phyloP scores from a whole-genome alignment of 805 yeast genomes.

The Huiozyma sinensis region DNA sequence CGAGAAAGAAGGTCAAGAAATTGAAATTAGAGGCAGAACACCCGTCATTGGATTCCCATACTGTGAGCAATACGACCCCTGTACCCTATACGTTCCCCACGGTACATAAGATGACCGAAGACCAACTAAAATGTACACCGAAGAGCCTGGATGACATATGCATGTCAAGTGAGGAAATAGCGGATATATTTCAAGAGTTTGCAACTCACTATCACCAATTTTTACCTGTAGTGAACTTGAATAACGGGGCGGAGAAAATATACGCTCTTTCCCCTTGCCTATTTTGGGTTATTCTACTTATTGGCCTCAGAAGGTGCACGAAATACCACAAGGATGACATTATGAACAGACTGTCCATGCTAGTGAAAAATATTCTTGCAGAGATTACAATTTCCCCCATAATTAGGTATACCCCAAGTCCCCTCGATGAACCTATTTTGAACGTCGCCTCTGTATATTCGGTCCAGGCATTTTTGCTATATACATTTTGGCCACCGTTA shows the following conservation, averaged over 20 bases:
- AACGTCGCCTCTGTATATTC: slow-evolving; percentile 88
- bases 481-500: slow-evolving; percentile 92
- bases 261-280: slow-evolving; percentile 75
- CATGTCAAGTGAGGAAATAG: slow-evolving; percentile 49
- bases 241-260: slow-evolving; percentile 71
- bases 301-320: slow-evolving; percentile 56
- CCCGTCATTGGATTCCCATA: neutral
- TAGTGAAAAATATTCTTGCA: slow-evolving; percentile 66
- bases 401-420: slow-evolving; percentile 70
- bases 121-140: slow-evolving; percentile 44
- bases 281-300: slow-evolving; percentile 88
- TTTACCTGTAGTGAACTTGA: slow-evolving; percentile 77
- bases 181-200: slow-evolving; percentile 54
- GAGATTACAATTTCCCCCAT: slow-evolving; percentile 88
- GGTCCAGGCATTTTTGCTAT: slow-evolving; percentile 82
- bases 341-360: slow-evolving; percentile 45
- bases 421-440: slow-evolving; percentile 67
- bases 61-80: neutral
- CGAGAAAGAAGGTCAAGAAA: slow-evolving; percentile 21
- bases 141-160: slow-evolving; percentile 63
- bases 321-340: neutral
- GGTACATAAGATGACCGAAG: slow-evolving; percentile 21
- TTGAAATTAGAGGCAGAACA: slow-evolving; percentile 3
- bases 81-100: neutral
- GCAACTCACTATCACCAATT: slow-evolving; percentile 72